Evolutionary conservation across 495 filamentous ascomycete species (phyloP).

Genomic region (Trichoderma parareesei): DNA sequence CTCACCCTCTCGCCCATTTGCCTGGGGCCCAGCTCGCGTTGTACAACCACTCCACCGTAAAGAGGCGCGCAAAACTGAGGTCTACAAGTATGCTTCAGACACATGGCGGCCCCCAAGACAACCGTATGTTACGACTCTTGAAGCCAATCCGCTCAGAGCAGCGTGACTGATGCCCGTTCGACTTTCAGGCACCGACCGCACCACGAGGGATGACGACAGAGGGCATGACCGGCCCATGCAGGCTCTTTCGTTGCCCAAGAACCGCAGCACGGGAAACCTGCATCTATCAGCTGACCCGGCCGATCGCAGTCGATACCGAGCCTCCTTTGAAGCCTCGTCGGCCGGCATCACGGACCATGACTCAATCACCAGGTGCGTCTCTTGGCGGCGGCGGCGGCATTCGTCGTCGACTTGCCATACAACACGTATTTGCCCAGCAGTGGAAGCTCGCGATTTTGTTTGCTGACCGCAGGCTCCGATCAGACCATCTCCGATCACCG

Average conservation of each 20-base stretch:
- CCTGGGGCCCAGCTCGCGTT: not conserved
- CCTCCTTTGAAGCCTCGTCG: constrained; percentile 47
- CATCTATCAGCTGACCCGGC: constrained; percentile 32
- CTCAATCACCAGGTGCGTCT: constrained; percentile 39
- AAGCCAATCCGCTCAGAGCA: not conserved
- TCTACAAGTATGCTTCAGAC: constrained; percentile 42
- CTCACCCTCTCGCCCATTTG: not conserved
- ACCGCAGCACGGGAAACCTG: constrained; percentile 56
- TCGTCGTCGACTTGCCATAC: not conserved
- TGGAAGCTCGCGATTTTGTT: constrained; percentile 14
- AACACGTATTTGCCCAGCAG: not conserved
- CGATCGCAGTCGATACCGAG: constrained; percentile 40
- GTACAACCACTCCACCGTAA: not conserved
- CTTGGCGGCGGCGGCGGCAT: not conserved
- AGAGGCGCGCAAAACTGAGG: constrained; percentile 4
- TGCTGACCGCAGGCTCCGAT: constrained; percentile 14
- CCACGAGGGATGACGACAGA: constrained; percentile 28
- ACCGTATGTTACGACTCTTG: constrained; percentile 31
- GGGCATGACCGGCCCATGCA: constrained; percentile 26
- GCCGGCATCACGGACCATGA: constrained; percentile 40
- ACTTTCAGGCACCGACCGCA: constrained; percentile 36
- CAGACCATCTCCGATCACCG: constrained; percentile 42
- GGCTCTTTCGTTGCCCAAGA: constrained; percentile 49
- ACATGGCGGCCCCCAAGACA: constrained; percentile 37
- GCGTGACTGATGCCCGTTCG: constrained; percentile 13